phyloP scores from a whole-genome alignment of 163 green algal genomes.

The Scenedesmus sp. region DNA sequence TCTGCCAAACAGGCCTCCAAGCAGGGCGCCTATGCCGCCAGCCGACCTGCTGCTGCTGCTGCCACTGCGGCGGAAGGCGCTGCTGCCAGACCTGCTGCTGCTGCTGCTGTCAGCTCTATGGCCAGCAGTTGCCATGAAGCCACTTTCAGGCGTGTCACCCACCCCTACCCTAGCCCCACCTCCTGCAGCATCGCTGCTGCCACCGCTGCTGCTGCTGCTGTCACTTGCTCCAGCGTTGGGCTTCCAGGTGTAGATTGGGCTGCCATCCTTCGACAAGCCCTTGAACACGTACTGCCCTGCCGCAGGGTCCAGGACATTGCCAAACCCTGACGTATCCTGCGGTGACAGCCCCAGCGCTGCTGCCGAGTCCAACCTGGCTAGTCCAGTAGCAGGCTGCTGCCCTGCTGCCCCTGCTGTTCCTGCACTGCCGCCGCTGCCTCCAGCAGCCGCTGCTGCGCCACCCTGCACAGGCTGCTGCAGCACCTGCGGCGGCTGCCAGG shows the following conservation, averaged over 20 bases:
- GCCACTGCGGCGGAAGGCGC: background rate
- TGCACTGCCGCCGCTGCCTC: background rate
- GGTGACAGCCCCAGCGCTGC: background rate
- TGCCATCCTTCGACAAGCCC: conserved; percentile 16
- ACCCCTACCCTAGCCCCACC: background rate
- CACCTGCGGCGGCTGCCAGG: background rate
- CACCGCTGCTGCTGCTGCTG: conserved; percentile 38
- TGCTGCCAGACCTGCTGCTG: background rate
- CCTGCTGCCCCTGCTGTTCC: background rate
- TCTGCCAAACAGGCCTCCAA: conserved; percentile 27
- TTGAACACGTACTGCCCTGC: conserved; percentile 44
- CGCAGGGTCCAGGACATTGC: background rate
- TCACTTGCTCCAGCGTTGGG: background rate
- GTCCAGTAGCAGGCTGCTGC: background rate
- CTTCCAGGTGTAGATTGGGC: conserved; percentile 24
- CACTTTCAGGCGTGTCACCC: background rate
- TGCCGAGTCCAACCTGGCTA: background rate
- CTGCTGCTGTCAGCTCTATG: background rate
- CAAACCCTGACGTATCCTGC: background rate
- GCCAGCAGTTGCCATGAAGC: background rate
- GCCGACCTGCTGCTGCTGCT: background rate
- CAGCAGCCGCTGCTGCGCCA: background rate
- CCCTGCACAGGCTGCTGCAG: background rate
- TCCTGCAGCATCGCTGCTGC: background rate
- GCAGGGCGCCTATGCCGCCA: background rate